Base-by-base conservation (phyloP, 202 grass and related monocot species). In the Zoysia matrella region DNA sequence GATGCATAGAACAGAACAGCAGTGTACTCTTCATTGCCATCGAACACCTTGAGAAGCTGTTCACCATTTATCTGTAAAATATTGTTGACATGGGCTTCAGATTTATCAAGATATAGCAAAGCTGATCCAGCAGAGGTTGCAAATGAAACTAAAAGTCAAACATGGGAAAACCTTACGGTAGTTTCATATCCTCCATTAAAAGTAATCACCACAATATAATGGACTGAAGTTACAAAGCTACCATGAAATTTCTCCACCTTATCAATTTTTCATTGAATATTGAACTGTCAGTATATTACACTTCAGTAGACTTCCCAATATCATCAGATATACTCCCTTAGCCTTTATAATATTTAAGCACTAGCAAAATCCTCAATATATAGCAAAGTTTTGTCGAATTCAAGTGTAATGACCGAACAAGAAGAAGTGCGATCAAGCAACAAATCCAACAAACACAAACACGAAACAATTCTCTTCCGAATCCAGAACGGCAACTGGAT, bases 1-100 rank as follows among this genome's bases (percentile, higher is more conserved):
- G 89, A 92, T 72, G 97, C 93, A 45, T 90, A 94, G 72, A 99
- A 94, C 63, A 99, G 83, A 49, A 99, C 49, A 15, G 80, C 80
- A 55, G 65, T 83, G 76, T 71, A 87, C 65, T 73, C 74, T 40
- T 80, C 52, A 39, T 75, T 61, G 49, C 51, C 52, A 67, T 61
- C 76, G 72, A 90, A 80, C 8, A 67, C 72, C 69, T 47, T 60
- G 13, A 80, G 57, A 76, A 90, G 84, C 56, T 87, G 57, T 14
- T 90, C 80, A 47, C 88, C 88, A 87, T 67, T 80, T 60, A 84
- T 72, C 88, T 90, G 84, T 45, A 68, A 80, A 74, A 74, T 61
- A 9, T 54, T 70, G 22, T 39, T 2, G 5, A 69, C 30, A 45
- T 50, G 50, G 78, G 47, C 14, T 77, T 82, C 60, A 69, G 43